Evolutionary conservation across 108 stramenopile genomes (phyloP), one percentile per base, ranked within the genome.

Genomic region (Nannochloropsis gaditana): DNA sequence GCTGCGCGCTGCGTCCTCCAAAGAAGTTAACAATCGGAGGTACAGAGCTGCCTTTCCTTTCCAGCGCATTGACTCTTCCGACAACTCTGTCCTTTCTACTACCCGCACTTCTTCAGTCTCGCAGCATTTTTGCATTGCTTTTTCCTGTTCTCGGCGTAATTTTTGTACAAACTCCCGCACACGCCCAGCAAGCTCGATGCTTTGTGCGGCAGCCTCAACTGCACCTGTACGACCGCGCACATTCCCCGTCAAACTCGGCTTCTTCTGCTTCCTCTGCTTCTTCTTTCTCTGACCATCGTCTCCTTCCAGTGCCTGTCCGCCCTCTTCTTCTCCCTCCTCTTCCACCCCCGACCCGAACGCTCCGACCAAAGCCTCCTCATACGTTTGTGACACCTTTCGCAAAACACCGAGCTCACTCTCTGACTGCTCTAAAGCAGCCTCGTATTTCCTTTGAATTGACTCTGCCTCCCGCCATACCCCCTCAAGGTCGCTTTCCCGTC

Each of bases 321-420:
- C n/a, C 59, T 73, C 8, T n/a, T 8, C 59, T n/a, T 2, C 59
- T n/a, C n/a, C 47, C 15, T 50, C 59, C n/a, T 73, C 59, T n/a
- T 73, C 59, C 59, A 73, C 59, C 15, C 4, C 4, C 15, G 8
- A 73, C 15, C 19, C n/a, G n/a, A 73, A 2, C 19, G 59, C 59
- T 15, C 59, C 59, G 6, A 4, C 15, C 6, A 73, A 73, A 2
- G 59, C 59, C n/a, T 73, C 59, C n/a, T 73, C 59, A 73, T 73
- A 73, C 59, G n/a, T n/a, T 73, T 73, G 59, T n/a, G n/a, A n/a
- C 59, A 73, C 59, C 59, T 73, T 73, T n/a, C 59, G 15, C 59
- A 73, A 73, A 15, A 73, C 15, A 4, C 59, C 19, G 19, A 73
- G 19, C 59, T 73, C 59, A 4, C n/a, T 15, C 59, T 73, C 59